Conservation (phyloP, 1,284 basidiomycete genomes). For the Crocinoboletus sp. region DNA sequence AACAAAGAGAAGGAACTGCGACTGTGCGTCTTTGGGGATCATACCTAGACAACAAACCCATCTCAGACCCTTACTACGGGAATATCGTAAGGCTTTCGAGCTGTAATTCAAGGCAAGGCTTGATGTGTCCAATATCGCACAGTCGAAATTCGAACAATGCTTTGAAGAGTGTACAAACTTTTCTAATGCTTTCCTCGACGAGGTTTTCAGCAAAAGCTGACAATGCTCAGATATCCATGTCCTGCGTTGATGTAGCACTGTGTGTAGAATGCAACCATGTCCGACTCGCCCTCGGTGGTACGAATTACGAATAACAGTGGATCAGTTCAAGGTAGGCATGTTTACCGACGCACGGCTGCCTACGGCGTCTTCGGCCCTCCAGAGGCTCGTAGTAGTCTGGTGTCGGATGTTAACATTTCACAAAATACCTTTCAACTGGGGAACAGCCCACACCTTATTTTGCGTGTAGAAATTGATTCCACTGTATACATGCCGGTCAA, state of each 20-base stretch:
- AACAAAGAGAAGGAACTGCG: conserved; percentile 50
- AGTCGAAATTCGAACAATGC: conserved; percentile 52
- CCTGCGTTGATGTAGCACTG: conserved; percentile 1
- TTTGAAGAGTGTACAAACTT: conserved; percentile 61
- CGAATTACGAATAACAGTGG: background rate
- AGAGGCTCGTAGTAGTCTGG: conserved; percentile 78
- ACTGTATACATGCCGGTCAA: conserved; percentile 33
- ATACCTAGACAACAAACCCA: conserved; percentile 58
- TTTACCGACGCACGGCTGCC: conserved; percentile 72
- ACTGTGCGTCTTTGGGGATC: conserved; percentile 70
- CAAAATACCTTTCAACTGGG: background rate
- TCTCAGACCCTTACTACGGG: conserved; percentile 76
- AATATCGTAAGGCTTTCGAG: conserved; percentile 43
- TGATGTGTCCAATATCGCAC: background rate
- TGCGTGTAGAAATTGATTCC: conserved; percentile 91
- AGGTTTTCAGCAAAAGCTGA: conserved; percentile 39
- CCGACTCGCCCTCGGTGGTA: background rate
- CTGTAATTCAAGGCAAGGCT: background rate
- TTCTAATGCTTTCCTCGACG: conserved; percentile 72
- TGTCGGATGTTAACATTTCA: conserved; percentile 1
- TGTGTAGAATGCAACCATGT: conserved; percentile 10
- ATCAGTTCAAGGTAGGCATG: conserved; percentile 62
- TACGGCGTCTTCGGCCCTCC: conserved; percentile 79
- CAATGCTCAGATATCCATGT: conserved; percentile 2
- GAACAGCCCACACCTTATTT: conserved; percentile 63